Evolutionary conservation across 2,329 filamentous ascomycete genomes (phyloP), one percentile per base, ranked within the genome.

Genomic region (Alternaria gaisen): DNA sequence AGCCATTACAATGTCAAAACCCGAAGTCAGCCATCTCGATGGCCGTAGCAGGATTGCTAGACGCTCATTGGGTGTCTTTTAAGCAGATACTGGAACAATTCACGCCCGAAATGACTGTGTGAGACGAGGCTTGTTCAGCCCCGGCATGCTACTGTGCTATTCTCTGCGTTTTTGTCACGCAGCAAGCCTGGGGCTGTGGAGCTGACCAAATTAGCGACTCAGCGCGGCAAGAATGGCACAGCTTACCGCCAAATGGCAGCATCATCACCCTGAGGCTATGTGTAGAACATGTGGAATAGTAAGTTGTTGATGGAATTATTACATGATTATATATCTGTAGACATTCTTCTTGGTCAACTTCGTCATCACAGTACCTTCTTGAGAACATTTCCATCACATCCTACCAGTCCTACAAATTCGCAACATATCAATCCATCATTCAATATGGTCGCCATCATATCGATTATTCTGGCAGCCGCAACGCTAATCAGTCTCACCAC

Each of bases 391-490:
- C 28, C 51, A 48, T 36, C 18, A 6, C 20, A 46, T 22, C 3
- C 14, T 36, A 42, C 32, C 41, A 41, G 3, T n/a, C 12, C n/a
- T 18, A 42, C 53, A 5, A 28, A 18, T 28, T 32, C 10, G 2
- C 30, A 53, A 28, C 28, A 26, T 28, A 55, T 41, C 22, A 32
- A 48, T 28, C 30, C 40, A 56, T 30, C 46, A 67, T 47, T 56
- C 65, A 72, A 63, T 53, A 76, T 76, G 73, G 61, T 72, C 47
- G 59, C 67, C 53, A 67, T 70, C 61, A 69, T 65, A 11, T 65
- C 66, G 51, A 47, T 74, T 60, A 56, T 54, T 50, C 10, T 70
- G 20, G 58, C 70, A 42, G 58, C 67, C 32, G 58, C 71, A 48
- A 48, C 66, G 42, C 11, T 76, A 52, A 30, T 74, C 36, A 58